Conservation (phyloP, 768 basidiomycete genomes). For the Lentinus tigrinus region DNA sequence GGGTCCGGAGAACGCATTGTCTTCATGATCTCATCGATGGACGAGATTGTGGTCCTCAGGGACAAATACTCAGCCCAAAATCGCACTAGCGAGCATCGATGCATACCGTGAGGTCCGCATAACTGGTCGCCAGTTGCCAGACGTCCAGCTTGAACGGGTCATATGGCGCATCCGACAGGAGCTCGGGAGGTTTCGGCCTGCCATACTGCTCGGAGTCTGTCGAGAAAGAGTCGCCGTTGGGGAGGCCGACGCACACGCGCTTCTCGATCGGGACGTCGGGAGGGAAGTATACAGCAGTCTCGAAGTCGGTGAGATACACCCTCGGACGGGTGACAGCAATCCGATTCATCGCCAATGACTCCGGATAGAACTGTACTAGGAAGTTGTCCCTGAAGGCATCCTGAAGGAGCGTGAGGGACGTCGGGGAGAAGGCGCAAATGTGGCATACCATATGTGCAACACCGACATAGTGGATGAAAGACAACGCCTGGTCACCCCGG, state of each 20-base stretch:
- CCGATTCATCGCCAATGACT: conserved; percentile 21
- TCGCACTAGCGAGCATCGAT: not conserved
- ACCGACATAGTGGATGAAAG: conserved; percentile 22
- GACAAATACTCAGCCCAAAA: not conserved
- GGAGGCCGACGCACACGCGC: not conserved
- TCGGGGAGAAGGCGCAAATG: not conserved
- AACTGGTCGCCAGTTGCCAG: conserved; percentile 28
- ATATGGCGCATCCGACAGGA: conserved; percentile 21
- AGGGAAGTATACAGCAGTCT: conserved; percentile 30
- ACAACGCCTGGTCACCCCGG: conserved; percentile 14
- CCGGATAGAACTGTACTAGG: conserved; percentile 32
- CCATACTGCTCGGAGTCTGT: conserved; percentile 10
- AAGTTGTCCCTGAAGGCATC: conserved; percentile 34
- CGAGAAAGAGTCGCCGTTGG: not conserved
- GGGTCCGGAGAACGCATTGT: not conserved
- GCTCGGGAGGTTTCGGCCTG: conserved; percentile 26
- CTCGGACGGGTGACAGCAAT: conserved; percentile 24
- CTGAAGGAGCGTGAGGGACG: conserved; percentile 8
- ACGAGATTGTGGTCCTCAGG: not conserved
- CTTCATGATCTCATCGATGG: not conserved
- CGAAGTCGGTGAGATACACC: conserved; percentile 34
- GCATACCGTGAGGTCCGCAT: conserved; percentile 15
- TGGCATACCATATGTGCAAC: conserved; percentile 30
- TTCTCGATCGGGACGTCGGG: conserved; percentile 15
- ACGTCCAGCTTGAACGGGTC: conserved; percentile 31